phyloP scores from a whole-genome alignment of 169 alveolate species.

The Eimeria maxima region DNA sequence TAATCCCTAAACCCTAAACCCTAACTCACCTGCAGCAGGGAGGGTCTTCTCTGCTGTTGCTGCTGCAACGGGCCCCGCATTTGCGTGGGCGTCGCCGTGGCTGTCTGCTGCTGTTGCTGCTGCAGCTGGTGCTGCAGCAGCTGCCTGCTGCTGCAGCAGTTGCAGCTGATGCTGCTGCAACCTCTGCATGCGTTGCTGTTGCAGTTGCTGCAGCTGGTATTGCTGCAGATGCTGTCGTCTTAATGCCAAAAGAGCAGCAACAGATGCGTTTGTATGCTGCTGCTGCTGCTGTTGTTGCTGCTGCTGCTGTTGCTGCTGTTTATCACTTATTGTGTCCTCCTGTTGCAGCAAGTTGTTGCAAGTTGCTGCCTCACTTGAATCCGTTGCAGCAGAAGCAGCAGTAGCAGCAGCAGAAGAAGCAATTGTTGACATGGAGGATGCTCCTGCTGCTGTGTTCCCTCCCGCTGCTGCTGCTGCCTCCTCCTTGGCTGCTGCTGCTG shows the following conservation, averaged over 20 bases:
- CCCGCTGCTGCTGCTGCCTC: neutral
- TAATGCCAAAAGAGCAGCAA: too few species aligned
- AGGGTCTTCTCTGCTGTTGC: slow-evolving; percentile 15
- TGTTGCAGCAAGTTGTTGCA: neutral
- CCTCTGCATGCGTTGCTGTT: neutral
- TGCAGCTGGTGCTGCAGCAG: neutral
- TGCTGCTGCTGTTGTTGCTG: too few species aligned
- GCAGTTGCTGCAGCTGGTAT: neutral
- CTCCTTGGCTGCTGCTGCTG: neutral
- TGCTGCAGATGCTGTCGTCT: slow-evolving; percentile 9
- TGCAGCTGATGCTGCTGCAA: slow-evolving; percentile 22
- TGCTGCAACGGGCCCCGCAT: slow-evolving; percentile 19
- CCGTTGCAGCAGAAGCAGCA: too few species aligned
- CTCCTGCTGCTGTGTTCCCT: slow-evolving; percentile 5
- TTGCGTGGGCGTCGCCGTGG: slow-evolving; percentile 12
- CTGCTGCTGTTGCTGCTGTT: too few species aligned
- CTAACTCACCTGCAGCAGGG: too few species aligned
- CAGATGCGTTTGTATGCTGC: too few species aligned
- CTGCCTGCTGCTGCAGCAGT: too few species aligned
- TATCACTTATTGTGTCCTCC: neutral
- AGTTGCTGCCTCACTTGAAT: too few species aligned
- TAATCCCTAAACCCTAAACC: too few species aligned
- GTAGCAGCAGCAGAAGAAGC: too few species aligned
- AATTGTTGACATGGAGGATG: neutral
- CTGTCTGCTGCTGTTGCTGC: slow-evolving; percentile 34